Evolutionary conservation across 2,329 filamentous ascomycete species (phyloP).

Genomic region (Claviceps humidiphila): DNA sequence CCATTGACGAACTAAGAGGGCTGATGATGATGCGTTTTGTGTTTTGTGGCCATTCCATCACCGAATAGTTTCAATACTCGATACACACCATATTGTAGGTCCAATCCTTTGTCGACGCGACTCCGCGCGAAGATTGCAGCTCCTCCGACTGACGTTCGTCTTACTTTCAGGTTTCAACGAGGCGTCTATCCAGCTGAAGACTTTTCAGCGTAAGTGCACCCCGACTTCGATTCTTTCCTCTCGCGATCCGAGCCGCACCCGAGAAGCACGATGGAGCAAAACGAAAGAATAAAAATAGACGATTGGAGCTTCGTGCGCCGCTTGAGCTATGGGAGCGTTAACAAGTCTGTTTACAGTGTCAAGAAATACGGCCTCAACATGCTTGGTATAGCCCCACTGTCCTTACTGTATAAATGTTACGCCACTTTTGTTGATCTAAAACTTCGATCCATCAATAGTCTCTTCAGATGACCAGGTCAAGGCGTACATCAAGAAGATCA

Average conservation of each 20-base stretch:
- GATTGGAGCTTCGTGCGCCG: background rate
- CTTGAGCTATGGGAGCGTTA: background rate
- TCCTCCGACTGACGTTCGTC: background rate
- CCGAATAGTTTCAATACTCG: slow-evolving; percentile 75
- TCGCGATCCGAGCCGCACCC: background rate
- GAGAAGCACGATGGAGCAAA: background rate
- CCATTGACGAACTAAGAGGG: background rate
- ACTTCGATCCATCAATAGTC: slow-evolving; percentile 34
- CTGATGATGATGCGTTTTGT: background rate
- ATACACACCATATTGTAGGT: slow-evolving; percentile 88
- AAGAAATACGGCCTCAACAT: slow-evolving; percentile 99
- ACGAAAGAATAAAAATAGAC: background rate
- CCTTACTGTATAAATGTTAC: too few relatives aligned
- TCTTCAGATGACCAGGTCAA: slow-evolving; percentile 96
- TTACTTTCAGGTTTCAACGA: slow-evolving; percentile 58
- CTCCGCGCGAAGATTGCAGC: background rate
- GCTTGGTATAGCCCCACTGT: slow-evolving; percentile 43
- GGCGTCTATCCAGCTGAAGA: slow-evolving; percentile 86
- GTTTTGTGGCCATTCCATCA: background rate
- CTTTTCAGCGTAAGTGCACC: slow-evolving; percentile 63
- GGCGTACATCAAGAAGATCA: slow-evolving; percentile 98
- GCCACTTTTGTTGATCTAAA: slow-evolving; percentile 5
- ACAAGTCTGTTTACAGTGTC: slow-evolving; percentile 32
- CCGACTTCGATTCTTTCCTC: background rate
- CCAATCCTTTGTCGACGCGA: background rate